phyloP scores from a whole-genome alignment of 208 protist species.

The Leptomonas pyrrhocoris region DNA sequence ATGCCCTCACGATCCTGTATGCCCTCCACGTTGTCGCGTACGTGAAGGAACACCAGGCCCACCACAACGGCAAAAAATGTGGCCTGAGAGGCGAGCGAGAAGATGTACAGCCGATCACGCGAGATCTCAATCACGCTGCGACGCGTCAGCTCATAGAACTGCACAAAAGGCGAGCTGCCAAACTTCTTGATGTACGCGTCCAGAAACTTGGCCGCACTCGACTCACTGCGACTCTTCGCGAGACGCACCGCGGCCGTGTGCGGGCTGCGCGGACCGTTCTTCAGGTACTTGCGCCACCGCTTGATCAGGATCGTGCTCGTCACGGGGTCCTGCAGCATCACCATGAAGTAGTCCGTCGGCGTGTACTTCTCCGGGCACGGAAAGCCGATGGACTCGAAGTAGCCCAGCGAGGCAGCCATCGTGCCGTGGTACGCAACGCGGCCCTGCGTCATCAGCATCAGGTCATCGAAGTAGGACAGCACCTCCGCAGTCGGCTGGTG shows the following conservation, averaged over 20 bases:
- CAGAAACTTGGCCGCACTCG: constrained; percentile 45
- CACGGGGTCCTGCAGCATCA: constrained; percentile 70
- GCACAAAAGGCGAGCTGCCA: constrained; percentile 46
- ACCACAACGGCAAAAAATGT: constrained; percentile 66
- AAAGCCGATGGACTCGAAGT: constrained; percentile 86
- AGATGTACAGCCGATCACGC: constrained; percentile 48
- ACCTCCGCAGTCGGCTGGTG: constrained; percentile 94
- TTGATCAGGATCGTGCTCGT: constrained; percentile 63
- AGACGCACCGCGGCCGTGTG: constrained; percentile 60
- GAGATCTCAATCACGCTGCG: constrained; percentile 43
- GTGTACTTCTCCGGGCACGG: constrained; percentile 72
- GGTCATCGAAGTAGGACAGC: constrained; percentile 90
- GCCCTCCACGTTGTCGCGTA: constrained; percentile 47
- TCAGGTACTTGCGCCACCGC: constrained; percentile 69
- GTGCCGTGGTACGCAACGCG: constrained; percentile 84
- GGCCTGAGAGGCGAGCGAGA: constrained; percentile 48
- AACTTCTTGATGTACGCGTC: constrained; percentile 50
- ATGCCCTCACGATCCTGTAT: constrained; percentile 66
- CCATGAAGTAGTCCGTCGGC: constrained; percentile 90
- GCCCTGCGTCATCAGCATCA: constrained; percentile 89
- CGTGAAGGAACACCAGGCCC: constrained; percentile 71
- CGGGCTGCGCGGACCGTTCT: constrained; percentile 46
- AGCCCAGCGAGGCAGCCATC: constrained; percentile 59
- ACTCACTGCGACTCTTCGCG: constrained; percentile 35
- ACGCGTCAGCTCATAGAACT: constrained; percentile 56